Evolutionary conservation across 805 yeast genomes (phyloP).

Genomic region (Priceomyces haplophilus): DNA sequence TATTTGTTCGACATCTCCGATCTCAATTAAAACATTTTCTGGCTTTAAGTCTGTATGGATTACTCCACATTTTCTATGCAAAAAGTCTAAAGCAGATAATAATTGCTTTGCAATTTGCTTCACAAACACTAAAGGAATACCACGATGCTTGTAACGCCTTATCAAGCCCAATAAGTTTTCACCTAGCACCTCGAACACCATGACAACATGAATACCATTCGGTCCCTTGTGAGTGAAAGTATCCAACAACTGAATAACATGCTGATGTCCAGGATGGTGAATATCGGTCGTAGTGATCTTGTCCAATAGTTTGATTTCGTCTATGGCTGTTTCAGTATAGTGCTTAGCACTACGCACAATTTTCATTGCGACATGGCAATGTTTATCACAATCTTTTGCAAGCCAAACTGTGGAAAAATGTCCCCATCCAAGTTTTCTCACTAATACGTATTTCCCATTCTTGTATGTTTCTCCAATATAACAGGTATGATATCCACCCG

Average conservation of each 20-base stretch:
- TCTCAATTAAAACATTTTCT: conserved; percentile 73
- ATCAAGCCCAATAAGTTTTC: conserved; percentile 87
- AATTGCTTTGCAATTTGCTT: conserved; percentile 81
- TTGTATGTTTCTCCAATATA: conserved; percentile 82
- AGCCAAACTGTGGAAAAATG: conserved; percentile 96
- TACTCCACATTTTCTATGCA: conserved; percentile 71
- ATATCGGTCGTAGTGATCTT: conserved; percentile 60
- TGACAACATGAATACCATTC: conserved; percentile 89
- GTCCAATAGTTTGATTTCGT: conserved; percentile 80
- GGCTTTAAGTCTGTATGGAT: conserved; percentile 75
- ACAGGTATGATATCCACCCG: conserved; percentile 97
- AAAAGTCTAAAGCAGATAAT: conserved; percentile 65
- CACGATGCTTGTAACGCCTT: conserved; percentile 70
- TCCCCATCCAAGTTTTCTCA: conserved; percentile 97
- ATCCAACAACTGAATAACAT: conserved; percentile 78
- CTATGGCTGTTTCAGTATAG: conserved; percentile 91
- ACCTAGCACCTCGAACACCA: conserved; percentile 97
- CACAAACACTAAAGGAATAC: conserved; percentile 73
- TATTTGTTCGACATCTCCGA: conserved; percentile 78
- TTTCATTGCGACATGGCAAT: conserved; percentile 86
- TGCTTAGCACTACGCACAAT: conserved; percentile 88
- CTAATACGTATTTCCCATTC: conserved; percentile 69
- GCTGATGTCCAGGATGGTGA: conserved; percentile 75
- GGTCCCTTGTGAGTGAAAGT: conserved; percentile 84
- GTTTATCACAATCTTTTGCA: conserved; percentile 57